Base-by-base conservation (phyloP, 805 yeast species). In the Sugiyamaella valdiviana region DNA sequence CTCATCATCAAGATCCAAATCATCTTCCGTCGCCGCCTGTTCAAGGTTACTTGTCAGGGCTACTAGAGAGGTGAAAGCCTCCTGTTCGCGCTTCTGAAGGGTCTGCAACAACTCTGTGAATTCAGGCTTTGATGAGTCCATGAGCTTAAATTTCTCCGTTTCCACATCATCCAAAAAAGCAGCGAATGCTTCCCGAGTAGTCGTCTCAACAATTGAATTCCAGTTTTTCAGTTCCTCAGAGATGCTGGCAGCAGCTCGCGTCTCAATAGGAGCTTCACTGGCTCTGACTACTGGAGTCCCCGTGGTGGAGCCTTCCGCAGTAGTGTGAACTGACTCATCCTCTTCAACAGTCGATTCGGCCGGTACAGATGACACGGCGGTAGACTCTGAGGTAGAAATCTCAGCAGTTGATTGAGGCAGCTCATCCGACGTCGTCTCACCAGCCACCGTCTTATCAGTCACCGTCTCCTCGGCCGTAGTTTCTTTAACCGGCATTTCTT, bases 141-240 rank as follows among this genome's bases (percentile, higher is more conserved):
- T 16, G 21, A 57, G 26, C 12, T 36, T 17, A 23, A 41, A 41
- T 46, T 59, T 59, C 23, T 50, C 56, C 20, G 38, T 40, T 24
- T 58, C 59, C 3, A 49, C 52, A 41, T 59, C 62, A 37, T 61
- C 62, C 26, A 56, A 45, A 24, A 58, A 55, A 6, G 56, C 46
- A 14, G 44, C 35, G 26, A 58, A 49, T 1, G 62, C 63, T 23
- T 55, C 61, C 17, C 49, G 45, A 17, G 57, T 50, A 14, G 59
- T 56, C 41, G 53, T 45, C 10, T 55, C 49, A 19, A 60, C 59
- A 24, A 60, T 39, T 6, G 39, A 26, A 37, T 56, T 57, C 63
- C 63, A 60, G 35, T 51, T 26, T 21, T 21, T 39, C 3, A 57
- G 55, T 16, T 46, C 50, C 9, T 17, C 20, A 3, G 48, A 39